These are phyloP conservation scores for Plasmodium gaboni DNA, from an alignment of 169 alveolate species.

Conservation along the genomic window DNA sequence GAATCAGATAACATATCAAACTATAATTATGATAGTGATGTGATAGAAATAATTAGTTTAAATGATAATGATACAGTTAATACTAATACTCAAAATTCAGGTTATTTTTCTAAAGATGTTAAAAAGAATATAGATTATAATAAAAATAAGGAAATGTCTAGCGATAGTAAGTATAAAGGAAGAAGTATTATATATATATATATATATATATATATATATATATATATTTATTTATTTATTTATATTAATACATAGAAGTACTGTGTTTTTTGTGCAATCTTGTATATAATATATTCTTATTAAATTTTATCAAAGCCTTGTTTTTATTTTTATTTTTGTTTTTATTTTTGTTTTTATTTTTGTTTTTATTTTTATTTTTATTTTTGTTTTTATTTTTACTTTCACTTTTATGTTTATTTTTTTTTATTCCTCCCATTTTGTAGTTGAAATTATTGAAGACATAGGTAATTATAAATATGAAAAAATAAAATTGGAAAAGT, in stretches of 20 bases:
- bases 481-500: constrained; percentile 36
- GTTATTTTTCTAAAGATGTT: neutral
- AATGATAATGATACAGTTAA: constrained; percentile 31
- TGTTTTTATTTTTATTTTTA: neutral
- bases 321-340: neutral
- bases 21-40: constrained; percentile 45
- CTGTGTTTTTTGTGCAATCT: neutral
- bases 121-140: neutral
- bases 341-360: neutral
- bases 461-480: constrained; percentile 29
- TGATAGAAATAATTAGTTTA: constrained; percentile 52
- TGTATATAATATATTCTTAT: neutral
- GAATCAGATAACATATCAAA: constrained; percentile 10
- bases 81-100: neutral
- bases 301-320: neutral
- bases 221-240: neutral
- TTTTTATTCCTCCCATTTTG: neutral
- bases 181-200: neutral
- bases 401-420: neutral
- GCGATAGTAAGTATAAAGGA: constrained; percentile 38
- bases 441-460: constrained; percentile 64
- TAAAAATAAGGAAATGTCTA: constrained; percentile 5
- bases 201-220: neutral
- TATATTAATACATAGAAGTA: neutral
- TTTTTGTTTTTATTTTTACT: neutral